Conservation (phyloP, 169 alveolate genomes). For the Cyclospora cayetanensis region DNA sequence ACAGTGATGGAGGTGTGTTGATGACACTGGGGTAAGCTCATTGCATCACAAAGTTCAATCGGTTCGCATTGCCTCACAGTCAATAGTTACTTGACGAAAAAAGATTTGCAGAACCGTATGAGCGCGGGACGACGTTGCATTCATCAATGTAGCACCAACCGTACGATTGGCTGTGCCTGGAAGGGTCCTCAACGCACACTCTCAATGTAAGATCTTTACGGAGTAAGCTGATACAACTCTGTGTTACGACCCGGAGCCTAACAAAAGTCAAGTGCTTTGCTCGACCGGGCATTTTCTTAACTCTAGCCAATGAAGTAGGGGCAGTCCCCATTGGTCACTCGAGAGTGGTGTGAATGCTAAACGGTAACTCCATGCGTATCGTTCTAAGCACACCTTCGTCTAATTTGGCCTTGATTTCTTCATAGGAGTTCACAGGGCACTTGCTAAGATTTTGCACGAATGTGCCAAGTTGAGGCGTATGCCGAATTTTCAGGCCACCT, state of each 20-base stretch:
- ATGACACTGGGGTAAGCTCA: no score
- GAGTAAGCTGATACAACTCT: no score
- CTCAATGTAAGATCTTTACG: not conserved
- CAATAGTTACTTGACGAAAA: constrained; percentile 79
- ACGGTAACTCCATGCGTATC: no score
- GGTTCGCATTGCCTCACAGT: constrained; percentile 10
- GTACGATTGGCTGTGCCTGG: constrained; percentile 85
- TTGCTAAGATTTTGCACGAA: constrained; percentile 72
- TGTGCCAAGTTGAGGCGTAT: constrained; percentile 81
- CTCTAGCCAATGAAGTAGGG: no score
- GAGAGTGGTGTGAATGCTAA: no score
- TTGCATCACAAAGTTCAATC: no score
- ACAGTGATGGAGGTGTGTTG: no score
- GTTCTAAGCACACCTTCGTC: constrained; percentile 83
- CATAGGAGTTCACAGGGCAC: constrained; percentile 85
- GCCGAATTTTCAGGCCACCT: constrained; percentile 89
- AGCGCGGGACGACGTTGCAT: constrained; percentile 91
- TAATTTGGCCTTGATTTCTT: constrained; percentile 85
- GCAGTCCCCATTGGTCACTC: no score
- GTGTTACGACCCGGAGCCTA: not conserved
- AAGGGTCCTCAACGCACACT: not conserved
- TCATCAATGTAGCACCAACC: constrained; percentile 92
- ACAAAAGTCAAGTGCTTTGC: not conserved
- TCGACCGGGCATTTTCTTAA: no score
- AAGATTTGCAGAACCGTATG: constrained; percentile 92